These are phyloP conservation scores for Castanea sativa DNA, from an alignment of 306 rosid species.

Conservation along the genomic window DNA sequence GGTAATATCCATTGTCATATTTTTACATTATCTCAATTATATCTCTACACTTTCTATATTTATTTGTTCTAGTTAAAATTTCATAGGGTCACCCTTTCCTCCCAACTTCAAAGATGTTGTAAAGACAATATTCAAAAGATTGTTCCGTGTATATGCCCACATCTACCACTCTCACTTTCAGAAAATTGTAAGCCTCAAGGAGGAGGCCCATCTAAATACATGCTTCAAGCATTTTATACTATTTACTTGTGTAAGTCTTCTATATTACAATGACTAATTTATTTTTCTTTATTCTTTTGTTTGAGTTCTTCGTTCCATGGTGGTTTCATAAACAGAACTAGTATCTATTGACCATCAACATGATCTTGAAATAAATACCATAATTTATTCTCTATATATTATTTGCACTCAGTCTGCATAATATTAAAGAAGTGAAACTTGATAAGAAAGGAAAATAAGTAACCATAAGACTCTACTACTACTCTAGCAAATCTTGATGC, in stretches of 20 bases:
- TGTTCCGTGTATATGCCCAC: slow-evolving; percentile 91
- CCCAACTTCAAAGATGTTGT: slow-evolving; percentile 73
- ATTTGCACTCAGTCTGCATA: background rate
- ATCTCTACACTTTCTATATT: slow-evolving; percentile 3
- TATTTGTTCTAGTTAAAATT: slow-evolving; percentile 5
- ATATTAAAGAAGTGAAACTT: background rate
- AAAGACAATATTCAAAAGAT: slow-evolving; percentile 74
- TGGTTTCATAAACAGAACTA: background rate
- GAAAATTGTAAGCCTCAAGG: slow-evolving; percentile 81
- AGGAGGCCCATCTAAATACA: slow-evolving; percentile 91
- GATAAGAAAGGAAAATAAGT: background rate
- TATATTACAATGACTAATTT: background rate
- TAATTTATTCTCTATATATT: background rate
- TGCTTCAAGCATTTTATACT: slow-evolving; percentile 94
- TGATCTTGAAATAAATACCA: background rate
- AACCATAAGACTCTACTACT: background rate
- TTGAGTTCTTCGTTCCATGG: slow-evolving; percentile 3
- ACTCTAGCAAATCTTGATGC: background rate
- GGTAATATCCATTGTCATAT: slow-evolving; percentile 36
- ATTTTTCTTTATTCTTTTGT: background rate
- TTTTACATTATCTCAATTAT: slow-evolving; percentile 9
- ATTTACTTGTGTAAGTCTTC: slow-evolving; percentile 71
- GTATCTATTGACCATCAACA: background rate
- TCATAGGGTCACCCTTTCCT: slow-evolving; percentile 73
- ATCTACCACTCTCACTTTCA: slow-evolving; percentile 82